A percentile compares a stretch with the other conserved stretches of the same genome.
Evolutionary conservation across 768 basidiomycete genomes (phyloP).

Genomic region (Cystofilobasidium ferigula): DNA sequence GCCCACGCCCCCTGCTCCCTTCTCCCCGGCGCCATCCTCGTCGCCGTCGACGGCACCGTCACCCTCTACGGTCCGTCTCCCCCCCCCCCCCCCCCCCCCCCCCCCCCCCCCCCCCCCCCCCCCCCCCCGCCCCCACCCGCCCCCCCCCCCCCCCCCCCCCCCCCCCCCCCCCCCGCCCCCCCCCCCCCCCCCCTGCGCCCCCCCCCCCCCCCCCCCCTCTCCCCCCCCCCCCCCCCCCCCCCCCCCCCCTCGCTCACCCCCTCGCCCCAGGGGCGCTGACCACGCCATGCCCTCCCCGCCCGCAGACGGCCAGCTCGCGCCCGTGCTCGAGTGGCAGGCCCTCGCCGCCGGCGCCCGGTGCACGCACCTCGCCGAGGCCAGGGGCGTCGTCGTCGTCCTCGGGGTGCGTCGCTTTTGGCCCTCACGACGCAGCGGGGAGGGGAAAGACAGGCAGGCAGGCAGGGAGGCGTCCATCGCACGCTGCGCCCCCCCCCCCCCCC

Average conservation of each 20-base stretch:
- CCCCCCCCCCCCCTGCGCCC: too few species aligned
- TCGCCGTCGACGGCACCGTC: neutral
- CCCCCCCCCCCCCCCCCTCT: constrained; percentile 4
- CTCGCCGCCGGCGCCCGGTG: constrained; percentile 68
- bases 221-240: neutral
- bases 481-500: constrained; percentile 3
- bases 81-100: neutral
- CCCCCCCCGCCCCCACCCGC: too few species aligned
- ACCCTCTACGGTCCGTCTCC: neutral
- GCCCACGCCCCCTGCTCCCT: neutral
- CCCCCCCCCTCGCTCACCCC: neutral
- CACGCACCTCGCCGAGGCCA: constrained; percentile 73
- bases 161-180: too few species aligned
- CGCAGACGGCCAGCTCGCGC: constrained; percentile 60
- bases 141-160: too few species aligned
- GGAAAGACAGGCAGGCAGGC: too few species aligned
- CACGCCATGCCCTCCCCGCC: too few species aligned
- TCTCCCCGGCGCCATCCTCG: neutral
- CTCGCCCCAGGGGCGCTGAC: too few species aligned
- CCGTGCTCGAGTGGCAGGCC: constrained; percentile 62
- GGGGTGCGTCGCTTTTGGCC: constrained; percentile 75
- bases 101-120: neutral
- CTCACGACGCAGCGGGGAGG: too few species aligned
- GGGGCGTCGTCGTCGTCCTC: constrained; percentile 71
- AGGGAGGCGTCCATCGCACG: constrained; percentile 11